Conservation (phyloP, 1,284 basidiomycete species). For the Sporisorium scitamineum region DNA sequence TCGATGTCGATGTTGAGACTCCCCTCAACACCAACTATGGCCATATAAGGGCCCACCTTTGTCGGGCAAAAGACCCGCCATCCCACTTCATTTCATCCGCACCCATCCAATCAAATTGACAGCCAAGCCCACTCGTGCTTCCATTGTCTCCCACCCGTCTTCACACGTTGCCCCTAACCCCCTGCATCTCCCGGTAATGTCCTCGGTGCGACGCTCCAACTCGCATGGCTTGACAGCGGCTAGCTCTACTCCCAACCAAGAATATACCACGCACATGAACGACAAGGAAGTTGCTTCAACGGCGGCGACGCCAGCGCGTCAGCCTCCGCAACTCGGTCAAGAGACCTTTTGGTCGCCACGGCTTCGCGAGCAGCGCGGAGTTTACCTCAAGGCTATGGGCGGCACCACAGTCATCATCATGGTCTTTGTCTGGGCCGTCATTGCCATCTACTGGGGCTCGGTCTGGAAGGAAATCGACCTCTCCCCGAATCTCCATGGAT, state of each 20-base stretch:
- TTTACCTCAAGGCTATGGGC: constrained; percentile 48
- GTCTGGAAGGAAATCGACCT: constrained; percentile 53
- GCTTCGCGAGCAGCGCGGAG: constrained; percentile 27
- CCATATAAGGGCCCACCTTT: neutral
- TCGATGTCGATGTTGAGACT: too few relatives aligned
- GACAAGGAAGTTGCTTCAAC: constrained; percentile 10
- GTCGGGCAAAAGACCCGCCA: neutral
- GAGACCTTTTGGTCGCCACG: constrained; percentile 55
- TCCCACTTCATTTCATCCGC: neutral
- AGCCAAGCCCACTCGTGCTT: neutral
- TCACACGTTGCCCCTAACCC: neutral
- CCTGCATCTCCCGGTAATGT: constrained; percentile 9
- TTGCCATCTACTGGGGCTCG: constrained; percentile 64
- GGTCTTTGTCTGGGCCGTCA: constrained; percentile 48
- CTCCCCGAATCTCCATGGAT: constrained; percentile 50
- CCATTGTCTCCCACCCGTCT: neutral
- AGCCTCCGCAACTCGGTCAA: constrained; percentile 35
- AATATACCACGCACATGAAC: neutral
- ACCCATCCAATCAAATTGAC: neutral
- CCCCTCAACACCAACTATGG: neutral
- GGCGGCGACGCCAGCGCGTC: constrained; percentile 26
- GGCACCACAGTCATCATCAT: constrained; percentile 40
- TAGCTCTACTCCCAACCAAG: constrained; percentile 9
- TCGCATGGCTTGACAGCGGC: constrained; percentile 13
- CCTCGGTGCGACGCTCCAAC: constrained; percentile 4